Base-by-base conservation (phyloP, 2,329 filamentous ascomycete species). In the Alternaria brassicicola region DNA sequence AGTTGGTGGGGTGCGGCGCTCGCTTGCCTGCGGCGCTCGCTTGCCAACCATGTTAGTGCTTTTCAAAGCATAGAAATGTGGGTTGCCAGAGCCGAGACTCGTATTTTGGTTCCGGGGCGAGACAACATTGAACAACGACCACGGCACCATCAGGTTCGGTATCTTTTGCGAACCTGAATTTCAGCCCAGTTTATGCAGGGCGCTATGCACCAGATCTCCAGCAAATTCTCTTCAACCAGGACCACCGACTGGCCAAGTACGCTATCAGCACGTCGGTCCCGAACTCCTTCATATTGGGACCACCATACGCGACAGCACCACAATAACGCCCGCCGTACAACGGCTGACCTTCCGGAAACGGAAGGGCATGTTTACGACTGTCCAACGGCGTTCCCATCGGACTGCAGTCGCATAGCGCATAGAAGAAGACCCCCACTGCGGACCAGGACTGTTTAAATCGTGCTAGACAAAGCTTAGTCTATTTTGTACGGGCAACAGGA, bases 121-220 rank as follows among this genome's bases (percentile, higher is more conserved):
- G 36, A 38, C 21, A 35, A 49, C 31, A 17, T 33, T 28, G 31
- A 35, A 35, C 30, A 15, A 35, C 39, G 35, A 48, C 36, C 42
- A 33, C 23, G 35, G 12, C 30, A 48, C 30, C 30, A 31, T 17
- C 50, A 31, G 26, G 7, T 38, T 12, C 12, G 28, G 45, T 28
- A 62, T 51, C 21, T 47, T 47, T 38, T 43, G 57, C 52, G 49
- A 57, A 10, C 13, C 26, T 48, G 28, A 13, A 55, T 54, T 57
- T 21, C 28, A 47, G 28, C 15, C 5, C 13, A 41, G 13, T 21
- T 23, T 30, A 39, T 30, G 41, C 21, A 21, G 21, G 31, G 21
- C 35, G 42, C 23, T 35, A 41, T 35, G 41, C 17, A 47, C 48
- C 46, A 28, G 17, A 47, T 28, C 12, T 26, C 17, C 9, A 30